Conservation (phyloP, 2,329 filamentous ascomycete genomes). For the Epichloe uncinata region DNA sequence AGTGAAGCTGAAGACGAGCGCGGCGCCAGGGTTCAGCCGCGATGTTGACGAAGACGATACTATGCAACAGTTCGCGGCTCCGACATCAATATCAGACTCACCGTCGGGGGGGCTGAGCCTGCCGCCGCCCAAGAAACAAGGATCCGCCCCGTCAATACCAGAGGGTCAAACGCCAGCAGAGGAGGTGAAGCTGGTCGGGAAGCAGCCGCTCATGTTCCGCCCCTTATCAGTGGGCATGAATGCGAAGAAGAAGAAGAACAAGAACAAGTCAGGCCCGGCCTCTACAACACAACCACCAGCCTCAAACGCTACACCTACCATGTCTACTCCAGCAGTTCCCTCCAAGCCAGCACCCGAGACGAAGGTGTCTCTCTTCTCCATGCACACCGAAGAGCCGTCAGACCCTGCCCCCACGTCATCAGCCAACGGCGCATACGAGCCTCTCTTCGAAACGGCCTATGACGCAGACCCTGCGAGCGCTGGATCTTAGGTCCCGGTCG, state of each 20-base stretch:
- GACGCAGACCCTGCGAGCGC: neutral
- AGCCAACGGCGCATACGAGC: slow-evolving; percentile 31
- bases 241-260: slow-evolving; percentile 52
- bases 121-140: slow-evolving; percentile 28
- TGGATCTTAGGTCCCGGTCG: slow-evolving; percentile 4
- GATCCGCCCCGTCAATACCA: slow-evolving; percentile 35
- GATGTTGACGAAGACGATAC: slow-evolving; percentile 21
- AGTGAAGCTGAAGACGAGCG: slow-evolving; percentile 68
- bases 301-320: slow-evolving; percentile 4
- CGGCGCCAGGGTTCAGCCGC: slow-evolving; percentile 68
- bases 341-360: slow-evolving; percentile 24
- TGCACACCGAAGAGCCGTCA: slow-evolving; percentile 30
- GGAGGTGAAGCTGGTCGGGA: slow-evolving; percentile 58
- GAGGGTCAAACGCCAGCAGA: slow-evolving; percentile 44
- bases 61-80: neutral
- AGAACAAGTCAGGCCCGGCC: slow-evolving; percentile 6
- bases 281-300: slow-evolving; percentile 3
- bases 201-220: slow-evolving; percentile 75
- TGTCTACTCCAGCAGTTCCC: slow-evolving; percentile 2
- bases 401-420: slow-evolving; percentile 11
- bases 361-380: slow-evolving; percentile 57
- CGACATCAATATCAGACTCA: slow-evolving; percentile 1
- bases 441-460: slow-evolving; percentile 31
- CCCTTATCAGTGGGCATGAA: slow-evolving; percentile 75
- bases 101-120: slow-evolving; percentile 18